Evolutionary conservation across 805 yeast genomes (phyloP).

Genomic region (Trichomonascus vanleenenianus): DNA sequence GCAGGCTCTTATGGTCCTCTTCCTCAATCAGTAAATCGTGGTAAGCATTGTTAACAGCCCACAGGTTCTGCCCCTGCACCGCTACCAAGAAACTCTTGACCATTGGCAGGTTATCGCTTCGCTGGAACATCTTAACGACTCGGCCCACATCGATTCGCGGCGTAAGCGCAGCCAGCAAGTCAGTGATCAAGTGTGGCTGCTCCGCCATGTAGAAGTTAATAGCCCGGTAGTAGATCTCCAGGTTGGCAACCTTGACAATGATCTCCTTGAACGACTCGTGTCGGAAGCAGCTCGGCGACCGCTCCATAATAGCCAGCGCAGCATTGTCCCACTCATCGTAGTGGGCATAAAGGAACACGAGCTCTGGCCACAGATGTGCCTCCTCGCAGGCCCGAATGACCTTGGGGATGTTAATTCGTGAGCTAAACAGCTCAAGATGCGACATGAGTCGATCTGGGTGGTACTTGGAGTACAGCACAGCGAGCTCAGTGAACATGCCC

Average conservation of each 20-base stretch:
- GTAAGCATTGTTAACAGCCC: constrained; percentile 89
- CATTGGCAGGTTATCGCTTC: constrained; percentile 92
- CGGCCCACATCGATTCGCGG: constrained; percentile 91
- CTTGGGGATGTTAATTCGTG: constrained; percentile 95
- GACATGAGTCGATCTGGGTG: constrained; percentile 88
- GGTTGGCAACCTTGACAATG: constrained; percentile 86
- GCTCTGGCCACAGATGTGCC: constrained; percentile 94
- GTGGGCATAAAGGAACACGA: constrained; percentile 93
- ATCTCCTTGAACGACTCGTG: constrained; percentile 92
- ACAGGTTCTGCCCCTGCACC: constrained; percentile 82
- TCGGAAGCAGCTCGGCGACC: constrained; percentile 85
- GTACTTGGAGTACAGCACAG: constrained; percentile 83
- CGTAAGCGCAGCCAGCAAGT: constrained; percentile 71
- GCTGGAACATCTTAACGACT: constrained; percentile 89
- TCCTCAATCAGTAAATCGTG: constrained; percentile 94
- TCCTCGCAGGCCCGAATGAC: constrained; percentile 88
- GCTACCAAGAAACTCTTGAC: constrained; percentile 91
- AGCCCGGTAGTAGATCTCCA: constrained; percentile 96
- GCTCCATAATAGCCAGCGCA: constrained; percentile 92
- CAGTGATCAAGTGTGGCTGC: constrained; percentile 86
- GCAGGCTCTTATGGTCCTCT: constrained; percentile 86
- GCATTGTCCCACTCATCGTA: constrained; percentile 99
- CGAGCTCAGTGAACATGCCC: constrained; percentile 99
- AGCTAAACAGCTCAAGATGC: constrained; percentile 96
- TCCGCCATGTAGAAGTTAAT: constrained; percentile 88